Evolutionary conservation across 2,329 filamentous ascomycete genomes (phyloP).

Genomic region (Penicillium sp.): DNA sequence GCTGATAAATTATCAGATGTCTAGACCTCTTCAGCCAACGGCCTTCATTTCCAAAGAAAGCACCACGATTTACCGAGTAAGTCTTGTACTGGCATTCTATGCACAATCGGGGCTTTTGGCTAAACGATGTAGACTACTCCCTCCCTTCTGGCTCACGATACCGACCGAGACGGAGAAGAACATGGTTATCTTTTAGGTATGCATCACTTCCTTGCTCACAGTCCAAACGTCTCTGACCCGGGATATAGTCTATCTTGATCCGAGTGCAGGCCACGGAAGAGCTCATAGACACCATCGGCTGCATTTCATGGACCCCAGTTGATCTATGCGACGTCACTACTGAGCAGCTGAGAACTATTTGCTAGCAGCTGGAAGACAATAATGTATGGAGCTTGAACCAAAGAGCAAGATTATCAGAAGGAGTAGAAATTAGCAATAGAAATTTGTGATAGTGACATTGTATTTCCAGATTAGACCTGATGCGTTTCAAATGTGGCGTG

Average conservation of each 20-base stretch:
- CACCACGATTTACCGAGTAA: not conserved
- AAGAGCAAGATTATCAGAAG: not conserved
- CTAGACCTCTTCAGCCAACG: not conserved
- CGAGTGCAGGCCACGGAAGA: not conserved
- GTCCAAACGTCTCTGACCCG: not conserved
- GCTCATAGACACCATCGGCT: not conserved
- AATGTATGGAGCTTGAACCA: not conserved
- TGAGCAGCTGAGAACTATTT: not conserved
- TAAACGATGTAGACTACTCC: not conserved
- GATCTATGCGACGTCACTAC: not conserved
- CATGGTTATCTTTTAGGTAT: not conserved
- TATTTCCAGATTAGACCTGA: not conserved
- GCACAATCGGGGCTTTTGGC: not conserved
- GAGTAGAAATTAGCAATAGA: not conserved
- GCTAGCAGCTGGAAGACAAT: not conserved
- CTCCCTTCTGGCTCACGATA: not conserved
- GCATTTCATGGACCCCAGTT: not conserved
- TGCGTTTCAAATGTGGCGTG: not conserved
- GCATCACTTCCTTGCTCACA: not conserved
- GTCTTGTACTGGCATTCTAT: not conserved
- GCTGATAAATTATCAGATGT: not conserved
- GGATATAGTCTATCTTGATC: not conserved
- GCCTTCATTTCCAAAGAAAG: not conserved
- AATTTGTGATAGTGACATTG: not conserved
- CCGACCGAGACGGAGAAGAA: not conserved